Evolutionary conservation across 306 rosid genomes (phyloP).

Genomic region (Oxytropis ochrocephala): DNA sequence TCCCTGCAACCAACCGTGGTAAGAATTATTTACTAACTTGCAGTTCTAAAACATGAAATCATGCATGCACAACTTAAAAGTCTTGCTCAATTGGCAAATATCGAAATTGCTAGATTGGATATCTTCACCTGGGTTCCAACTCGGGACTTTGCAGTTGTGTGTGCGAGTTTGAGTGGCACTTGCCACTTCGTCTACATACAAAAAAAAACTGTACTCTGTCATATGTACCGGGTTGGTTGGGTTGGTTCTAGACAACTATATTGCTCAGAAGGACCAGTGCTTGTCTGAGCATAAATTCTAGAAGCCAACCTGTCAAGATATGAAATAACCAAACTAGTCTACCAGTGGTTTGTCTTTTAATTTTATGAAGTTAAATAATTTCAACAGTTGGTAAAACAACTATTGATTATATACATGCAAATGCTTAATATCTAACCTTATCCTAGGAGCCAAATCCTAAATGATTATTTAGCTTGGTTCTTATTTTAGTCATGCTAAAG

Average conservation of each 20-base stretch:
- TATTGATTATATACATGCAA: too few relatives aligned
- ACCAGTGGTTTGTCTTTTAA: not conserved
- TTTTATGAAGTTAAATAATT: too few relatives aligned
- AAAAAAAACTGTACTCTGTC: not conserved
- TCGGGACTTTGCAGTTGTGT: too few relatives aligned
- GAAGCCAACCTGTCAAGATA: constrained; percentile 30
- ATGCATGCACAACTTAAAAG: constrained; percentile 9
- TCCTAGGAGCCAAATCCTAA: not conserved
- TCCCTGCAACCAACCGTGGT: constrained; percentile 33
- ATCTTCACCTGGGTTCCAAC: too few relatives aligned
- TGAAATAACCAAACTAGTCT: constrained; percentile 10
- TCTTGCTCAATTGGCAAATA: too few relatives aligned
- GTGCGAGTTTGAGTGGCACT: too few relatives aligned
- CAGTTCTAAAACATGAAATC: constrained; percentile 7
- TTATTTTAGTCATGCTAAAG: not conserved
- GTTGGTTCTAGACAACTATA: constrained; percentile 18
- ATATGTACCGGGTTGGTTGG: not conserved
- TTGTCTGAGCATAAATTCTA: constrained; percentile 18
- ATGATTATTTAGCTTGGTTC: not conserved
- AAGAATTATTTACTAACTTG: not conserved
- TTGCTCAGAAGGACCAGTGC: constrained; percentile 16
- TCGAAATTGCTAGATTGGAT: too few relatives aligned
- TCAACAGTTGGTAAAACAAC: too few relatives aligned
- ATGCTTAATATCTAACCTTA: not conserved
- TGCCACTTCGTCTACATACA: too few relatives aligned